A percentile compares a stretch with the other conserved stretches of the same genome.
phyloP scores from a whole-genome alignment of 1,284 basidiomycete genomes.

The Trametes polyzona region DNA sequence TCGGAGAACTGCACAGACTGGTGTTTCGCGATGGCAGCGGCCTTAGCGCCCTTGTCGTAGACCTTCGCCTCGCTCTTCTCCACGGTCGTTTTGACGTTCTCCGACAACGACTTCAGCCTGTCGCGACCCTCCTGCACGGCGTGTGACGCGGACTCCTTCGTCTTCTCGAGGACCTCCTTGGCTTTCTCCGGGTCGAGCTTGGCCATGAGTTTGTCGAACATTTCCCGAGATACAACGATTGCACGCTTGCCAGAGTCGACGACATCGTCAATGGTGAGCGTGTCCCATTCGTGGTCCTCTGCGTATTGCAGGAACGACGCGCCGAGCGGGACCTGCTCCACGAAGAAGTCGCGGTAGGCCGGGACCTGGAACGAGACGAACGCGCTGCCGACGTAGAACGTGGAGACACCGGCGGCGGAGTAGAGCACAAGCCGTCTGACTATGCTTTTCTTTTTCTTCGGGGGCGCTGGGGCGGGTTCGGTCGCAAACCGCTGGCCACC shows the following conservation, averaged over 20 bases:
- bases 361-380: constrained; percentile 77
- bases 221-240: constrained; percentile 38
- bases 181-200: constrained; percentile 42
- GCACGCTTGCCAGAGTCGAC: constrained; percentile 59
- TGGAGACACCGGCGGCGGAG: constrained; percentile 63
- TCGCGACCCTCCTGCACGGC: constrained; percentile 50
- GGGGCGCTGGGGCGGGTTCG: constrained; percentile 44
- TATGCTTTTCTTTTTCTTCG: constrained; percentile 57
- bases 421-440: constrained; percentile 61
- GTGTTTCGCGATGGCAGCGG: constrained; percentile 49
- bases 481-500: constrained; percentile 58
- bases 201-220: constrained; percentile 26
- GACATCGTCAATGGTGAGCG: constrained; percentile 62
- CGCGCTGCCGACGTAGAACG: constrained; percentile 82
- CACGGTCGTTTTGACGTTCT: constrained; percentile 54
- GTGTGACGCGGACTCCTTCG: constrained; percentile 45
- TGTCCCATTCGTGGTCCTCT: constrained; percentile 80
- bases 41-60: constrained; percentile 44
- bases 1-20: constrained; percentile 57
- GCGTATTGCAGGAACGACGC: constrained; percentile 80
- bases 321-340: constrained; percentile 78
- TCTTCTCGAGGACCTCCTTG: constrained; percentile 42
- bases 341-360: constrained; percentile 81
- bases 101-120: constrained; percentile 50
- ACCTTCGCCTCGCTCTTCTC: constrained; percentile 45